phyloP scores from a whole-genome alignment of 305 asterid species.

The Coffea humblotiana region DNA sequence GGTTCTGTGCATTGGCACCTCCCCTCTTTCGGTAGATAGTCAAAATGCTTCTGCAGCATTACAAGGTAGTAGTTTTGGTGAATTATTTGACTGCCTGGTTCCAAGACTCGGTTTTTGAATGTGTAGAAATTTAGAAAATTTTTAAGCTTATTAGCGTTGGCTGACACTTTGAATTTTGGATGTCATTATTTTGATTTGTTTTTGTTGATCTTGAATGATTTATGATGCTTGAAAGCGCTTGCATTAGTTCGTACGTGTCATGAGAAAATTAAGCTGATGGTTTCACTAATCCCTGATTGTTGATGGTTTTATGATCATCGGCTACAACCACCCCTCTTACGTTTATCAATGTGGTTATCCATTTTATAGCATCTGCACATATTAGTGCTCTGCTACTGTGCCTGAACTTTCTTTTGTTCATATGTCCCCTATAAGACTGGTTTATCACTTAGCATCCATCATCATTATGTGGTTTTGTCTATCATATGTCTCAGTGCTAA shows the following conservation, averaged over 20 bases:
- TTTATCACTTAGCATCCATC: neutral
- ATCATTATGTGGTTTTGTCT: neutral
- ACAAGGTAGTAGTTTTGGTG: conserved; percentile 30
- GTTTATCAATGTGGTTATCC: neutral
- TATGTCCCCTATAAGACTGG: too few species aligned
- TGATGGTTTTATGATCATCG: too few species aligned
- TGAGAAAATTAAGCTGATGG: too few species aligned
- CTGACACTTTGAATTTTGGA: neutral
- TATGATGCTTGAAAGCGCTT: neutral
- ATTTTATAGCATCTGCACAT: neutral
- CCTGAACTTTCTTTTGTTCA: neutral
- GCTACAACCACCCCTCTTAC: neutral
- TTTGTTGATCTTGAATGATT: neutral
- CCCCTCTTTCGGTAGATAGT: conserved; percentile 19
- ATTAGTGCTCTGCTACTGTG: neutral
- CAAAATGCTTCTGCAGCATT: conserved; percentile 16
- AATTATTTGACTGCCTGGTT: too few species aligned
- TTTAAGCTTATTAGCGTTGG: neutral
- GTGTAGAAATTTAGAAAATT: neutral
- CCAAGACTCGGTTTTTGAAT: too few species aligned
- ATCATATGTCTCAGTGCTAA: neutral
- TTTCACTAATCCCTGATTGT: too few species aligned
- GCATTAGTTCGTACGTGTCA: neutral
- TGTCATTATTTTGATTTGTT: too few species aligned
- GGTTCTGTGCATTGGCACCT: conserved; percentile 35